Conservation (phyloP, 108 stramenopile genomes). For the Fragilariopsis cylindrus region DNA sequence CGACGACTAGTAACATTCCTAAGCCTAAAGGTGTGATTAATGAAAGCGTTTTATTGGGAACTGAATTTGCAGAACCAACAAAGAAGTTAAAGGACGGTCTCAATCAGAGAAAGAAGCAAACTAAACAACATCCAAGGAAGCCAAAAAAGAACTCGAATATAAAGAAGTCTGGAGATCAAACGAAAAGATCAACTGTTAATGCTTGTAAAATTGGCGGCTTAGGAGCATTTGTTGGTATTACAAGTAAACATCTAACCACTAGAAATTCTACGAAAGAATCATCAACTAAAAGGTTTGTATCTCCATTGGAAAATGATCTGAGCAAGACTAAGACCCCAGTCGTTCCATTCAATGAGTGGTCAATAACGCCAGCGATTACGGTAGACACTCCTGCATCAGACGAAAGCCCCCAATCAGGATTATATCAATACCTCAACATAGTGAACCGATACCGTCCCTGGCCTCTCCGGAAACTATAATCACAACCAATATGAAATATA, state of each 20-base stretch:
- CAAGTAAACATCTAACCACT: background rate
- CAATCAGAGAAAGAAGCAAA: background rate
- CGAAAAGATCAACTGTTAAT: background rate
- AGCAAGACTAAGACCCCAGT: background rate
- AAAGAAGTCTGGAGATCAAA: background rate
- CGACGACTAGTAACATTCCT: background rate
- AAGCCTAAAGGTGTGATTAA: background rate
- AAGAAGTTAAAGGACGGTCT: background rate
- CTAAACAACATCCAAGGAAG: background rate
- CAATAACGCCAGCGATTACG: no score
- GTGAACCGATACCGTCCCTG: background rate
- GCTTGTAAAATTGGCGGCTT: background rate
- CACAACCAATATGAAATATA: background rate
- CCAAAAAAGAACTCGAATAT: background rate
- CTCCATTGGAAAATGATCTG: background rate
- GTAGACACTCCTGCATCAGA: background rate
- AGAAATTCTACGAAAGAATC: background rate
- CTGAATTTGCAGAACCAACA: background rate
- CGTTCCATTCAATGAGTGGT: no score
- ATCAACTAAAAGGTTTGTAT: background rate
- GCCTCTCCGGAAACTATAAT: background rate
- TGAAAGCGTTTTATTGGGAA: background rate
- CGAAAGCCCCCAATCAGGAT: background rate
- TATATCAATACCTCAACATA: background rate
- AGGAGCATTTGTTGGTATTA: slow-evolving; percentile 10